Base-by-base conservation (phyloP, 257 asterid genomes). In the Mitragyna speciosa region DNA sequence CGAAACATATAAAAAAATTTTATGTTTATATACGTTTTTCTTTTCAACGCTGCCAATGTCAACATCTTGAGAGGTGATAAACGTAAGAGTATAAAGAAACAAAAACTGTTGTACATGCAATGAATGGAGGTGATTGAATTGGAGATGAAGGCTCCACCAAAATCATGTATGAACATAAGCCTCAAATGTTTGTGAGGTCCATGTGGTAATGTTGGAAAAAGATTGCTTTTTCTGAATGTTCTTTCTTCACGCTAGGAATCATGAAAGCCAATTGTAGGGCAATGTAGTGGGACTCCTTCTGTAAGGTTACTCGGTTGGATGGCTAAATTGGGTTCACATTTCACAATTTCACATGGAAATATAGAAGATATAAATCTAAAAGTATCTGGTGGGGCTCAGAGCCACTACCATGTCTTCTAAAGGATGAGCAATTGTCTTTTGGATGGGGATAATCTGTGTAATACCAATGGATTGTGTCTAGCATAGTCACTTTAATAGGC, bases 121-220 rank as follows among this genome's bases (percentile, higher is more conserved):
- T 43, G 17, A 24, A 41, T 41, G 74, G 52, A 6, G 73, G 52
- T 10, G 76, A 72, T 48, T 16, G 43, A 33, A 48, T 15, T 12
- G 76, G 26, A 48, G 43, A 47, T 48, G 9, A 26, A 48, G 24
- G 22, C 41, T 1, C 41, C 12, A 52, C 8, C 33, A 24, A 31
- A 72, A 48, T 65, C 33, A 26, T 24, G 56, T 16, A 28, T 15
- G 61, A 76, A 63, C 43, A 63, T 15, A 17, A 76, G 39, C 28
- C 61, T 43, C 61, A 61, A 61, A 61, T 24, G 8, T 12, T 4
- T 61, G 79, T 61, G 47, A 61, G 72, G 45, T n/a, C 47, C 72
- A 45, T 61, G 63, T 76, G 79, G 54, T 16, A 2, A 76, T 76
- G 79, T 63, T 76, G 79, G 71, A 61, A 76, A 76, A 36, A 63